Percentiles rank a stretch among this genome's conserved stretches.
Evolutionary conservation across 2,329 filamentous ascomycete genomes (phyloP).

Genomic region (Fusarium denticulatum): DNA sequence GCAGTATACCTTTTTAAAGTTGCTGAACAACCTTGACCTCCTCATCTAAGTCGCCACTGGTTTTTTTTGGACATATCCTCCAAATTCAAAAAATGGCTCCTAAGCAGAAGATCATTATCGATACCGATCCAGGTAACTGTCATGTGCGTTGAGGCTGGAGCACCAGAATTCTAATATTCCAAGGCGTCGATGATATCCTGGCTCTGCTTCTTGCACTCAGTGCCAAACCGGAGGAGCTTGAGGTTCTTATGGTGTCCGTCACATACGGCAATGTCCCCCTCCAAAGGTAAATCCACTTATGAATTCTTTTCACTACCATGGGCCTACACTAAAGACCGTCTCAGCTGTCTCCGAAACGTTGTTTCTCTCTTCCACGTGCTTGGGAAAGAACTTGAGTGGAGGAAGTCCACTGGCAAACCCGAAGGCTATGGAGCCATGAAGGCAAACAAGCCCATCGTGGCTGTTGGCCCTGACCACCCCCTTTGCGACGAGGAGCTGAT

Average conservation of each 20-base stretch:
- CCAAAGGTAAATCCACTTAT: conserved; percentile 66
- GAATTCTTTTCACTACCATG: background rate
- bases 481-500: conserved; percentile 83
- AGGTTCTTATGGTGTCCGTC: conserved; percentile 85
- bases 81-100: conserved; percentile 61
- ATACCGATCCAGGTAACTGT: conserved; percentile 83
- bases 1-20: background rate
- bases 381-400: conserved; percentile 88
- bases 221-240: conserved; percentile 82
- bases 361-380: conserved; percentile 92
- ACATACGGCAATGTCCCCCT: conserved; percentile 95
- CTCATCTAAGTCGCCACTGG: background rate
- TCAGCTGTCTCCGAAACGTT: conserved; percentile 85
- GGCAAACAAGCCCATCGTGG: conserved; percentile 81
- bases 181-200: conserved; percentile 88
- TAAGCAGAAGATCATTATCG: conserved; percentile 86
- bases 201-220: conserved; percentile 89
- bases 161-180: background rate
- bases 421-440: conserved; percentile 79
- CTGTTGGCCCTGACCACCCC: conserved; percentile 86
- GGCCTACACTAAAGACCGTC: background rate
- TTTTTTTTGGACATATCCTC: background rate
- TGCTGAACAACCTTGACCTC: background rate
- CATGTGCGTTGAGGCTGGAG: no score
- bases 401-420: conserved; percentile 71